phyloP scores from a whole-genome alignment of 2,329 filamentous ascomycete species.

The Trichoderma atrobrunneum region DNA sequence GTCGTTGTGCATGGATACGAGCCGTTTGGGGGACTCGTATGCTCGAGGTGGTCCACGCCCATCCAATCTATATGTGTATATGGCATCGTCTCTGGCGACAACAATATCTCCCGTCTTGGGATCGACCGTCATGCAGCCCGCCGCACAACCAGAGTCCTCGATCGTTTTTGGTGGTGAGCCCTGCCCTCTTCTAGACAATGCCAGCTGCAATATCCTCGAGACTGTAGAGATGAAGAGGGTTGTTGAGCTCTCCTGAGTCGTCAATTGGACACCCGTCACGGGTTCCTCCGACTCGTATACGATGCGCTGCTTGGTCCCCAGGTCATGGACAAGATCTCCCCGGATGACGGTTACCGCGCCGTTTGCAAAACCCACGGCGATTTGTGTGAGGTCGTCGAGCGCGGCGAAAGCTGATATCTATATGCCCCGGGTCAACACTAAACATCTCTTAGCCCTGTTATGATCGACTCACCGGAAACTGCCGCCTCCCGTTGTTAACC shows the following conservation, averaged over 20 bases:
- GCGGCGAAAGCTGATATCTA: slow-evolving; percentile 85
- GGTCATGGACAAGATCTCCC: slow-evolving; percentile 91
- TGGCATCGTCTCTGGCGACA: slow-evolving; percentile 89
- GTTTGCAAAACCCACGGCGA: slow-evolving; percentile 94
- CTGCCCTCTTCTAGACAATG: slow-evolving; percentile 84
- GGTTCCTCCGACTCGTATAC: slow-evolving; percentile 97
- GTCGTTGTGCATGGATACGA: slow-evolving; percentile 74
- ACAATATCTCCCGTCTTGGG: slow-evolving; percentile 77
- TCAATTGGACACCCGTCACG: slow-evolving; percentile 83
- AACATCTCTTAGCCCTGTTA: no score
- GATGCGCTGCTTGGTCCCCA: slow-evolving; percentile 88
- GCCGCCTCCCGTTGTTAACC: slow-evolving; percentile 86
- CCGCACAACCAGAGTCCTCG: slow-evolving; percentile 83
- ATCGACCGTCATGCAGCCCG: slow-evolving; percentile 94
- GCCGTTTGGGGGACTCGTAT: slow-evolving; percentile 86
- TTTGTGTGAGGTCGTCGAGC: slow-evolving; percentile 83
- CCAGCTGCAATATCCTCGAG: slow-evolving; percentile 77
- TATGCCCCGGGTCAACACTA: not conserved
- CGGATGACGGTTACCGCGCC: slow-evolving; percentile 90
- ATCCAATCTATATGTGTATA: slow-evolving; percentile 87
- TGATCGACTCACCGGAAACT: slow-evolving; percentile 69
- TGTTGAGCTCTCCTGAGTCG: slow-evolving; percentile 58
- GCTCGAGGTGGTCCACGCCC: slow-evolving; percentile 85
- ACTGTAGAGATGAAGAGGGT: slow-evolving; percentile 93
- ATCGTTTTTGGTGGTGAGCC: slow-evolving; percentile 83